These are phyloP conservation scores for Kwoniella mangroviensis DNA, from an alignment of 768 basidiomycete species.

Conservation along the genomic window DNA sequence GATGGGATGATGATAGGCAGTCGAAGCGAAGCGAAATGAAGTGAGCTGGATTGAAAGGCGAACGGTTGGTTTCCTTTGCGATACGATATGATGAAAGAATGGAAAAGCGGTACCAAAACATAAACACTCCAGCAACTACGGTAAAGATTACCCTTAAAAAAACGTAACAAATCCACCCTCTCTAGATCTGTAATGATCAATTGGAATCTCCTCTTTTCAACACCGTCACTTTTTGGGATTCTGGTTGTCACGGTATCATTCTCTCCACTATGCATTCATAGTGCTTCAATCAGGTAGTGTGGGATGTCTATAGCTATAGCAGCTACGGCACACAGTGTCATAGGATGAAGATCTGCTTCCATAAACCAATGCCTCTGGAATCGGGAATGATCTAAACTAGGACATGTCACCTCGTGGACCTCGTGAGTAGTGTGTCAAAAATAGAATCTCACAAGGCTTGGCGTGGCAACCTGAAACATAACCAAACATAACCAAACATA, in stretches of 20 bases:
- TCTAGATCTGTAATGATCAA: background rate
- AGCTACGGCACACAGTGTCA: too few species aligned
- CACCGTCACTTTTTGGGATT: background rate
- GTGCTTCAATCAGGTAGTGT: too few species aligned
- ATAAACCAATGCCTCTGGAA: too few species aligned
- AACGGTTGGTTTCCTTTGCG: background rate
- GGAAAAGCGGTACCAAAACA: background rate
- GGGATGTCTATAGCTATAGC: too few species aligned
- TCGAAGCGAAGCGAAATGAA: too few species aligned
- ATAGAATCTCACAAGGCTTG: slow-evolving; percentile 6
- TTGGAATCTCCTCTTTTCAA: background rate
- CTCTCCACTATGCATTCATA: too few species aligned
- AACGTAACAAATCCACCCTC: too few species aligned
- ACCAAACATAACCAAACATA: background rate
- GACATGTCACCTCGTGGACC: background rate
- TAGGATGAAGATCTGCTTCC: too few species aligned
- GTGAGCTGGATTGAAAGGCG: too few species aligned
- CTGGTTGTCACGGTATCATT: too few species aligned
- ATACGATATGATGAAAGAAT: background rate
- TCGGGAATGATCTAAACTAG: background rate
- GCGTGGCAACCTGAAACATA: slow-evolving; percentile 18
- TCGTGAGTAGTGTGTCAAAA: background rate
- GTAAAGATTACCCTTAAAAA: background rate
- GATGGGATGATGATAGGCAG: too few species aligned
- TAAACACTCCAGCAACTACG: too few species aligned